Conservation (phyloP, 2,329 filamentous ascomycete genomes). For the Microcyclosporella mali region DNA sequence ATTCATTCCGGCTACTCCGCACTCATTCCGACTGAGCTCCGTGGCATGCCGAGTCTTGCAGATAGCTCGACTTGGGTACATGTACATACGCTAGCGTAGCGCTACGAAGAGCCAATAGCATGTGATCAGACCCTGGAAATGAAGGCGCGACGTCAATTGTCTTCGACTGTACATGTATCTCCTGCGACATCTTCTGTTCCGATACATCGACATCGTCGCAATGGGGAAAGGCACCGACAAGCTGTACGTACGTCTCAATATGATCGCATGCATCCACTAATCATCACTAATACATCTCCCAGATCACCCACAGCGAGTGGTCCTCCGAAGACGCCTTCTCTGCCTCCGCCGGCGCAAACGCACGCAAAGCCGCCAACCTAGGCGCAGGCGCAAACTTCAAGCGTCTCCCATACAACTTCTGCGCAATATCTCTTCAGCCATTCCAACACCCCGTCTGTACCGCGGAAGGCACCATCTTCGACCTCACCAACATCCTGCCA, state of each 20-base stretch:
- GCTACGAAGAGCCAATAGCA: no score
- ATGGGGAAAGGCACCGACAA: slow-evolving; percentile 32
- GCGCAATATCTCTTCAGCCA: slow-evolving; percentile 89
- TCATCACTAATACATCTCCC: slow-evolving; percentile 8
- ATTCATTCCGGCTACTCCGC: no score
- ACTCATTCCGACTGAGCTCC: no score
- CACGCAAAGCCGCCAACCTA: slow-evolving; percentile 48
- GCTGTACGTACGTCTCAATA: slow-evolving; percentile 34
- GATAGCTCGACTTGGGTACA: no score
- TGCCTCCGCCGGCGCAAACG: slow-evolving; percentile 66
- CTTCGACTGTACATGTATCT: no score
- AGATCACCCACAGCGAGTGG: slow-evolving; percentile 98
- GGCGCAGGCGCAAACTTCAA: slow-evolving; percentile 64
- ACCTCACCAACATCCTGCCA: slow-evolving; percentile 84
- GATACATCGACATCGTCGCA: neutral
- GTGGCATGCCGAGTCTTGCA: no score
- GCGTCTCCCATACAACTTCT: slow-evolving; percentile 95
- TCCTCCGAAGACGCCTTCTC: slow-evolving; percentile 82
- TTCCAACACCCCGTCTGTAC: slow-evolving; percentile 95
- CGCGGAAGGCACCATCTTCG: slow-evolving; percentile 78
- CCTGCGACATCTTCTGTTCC: neutral
- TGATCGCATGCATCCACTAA: slow-evolving; percentile 1
- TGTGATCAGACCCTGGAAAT: no score
- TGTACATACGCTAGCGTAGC: no score
- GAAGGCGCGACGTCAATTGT: no score